Evolutionary conservation across 1,284 basidiomycete species (phyloP), one percentile per base, ranked within the genome.

Genomic region (Cryptococcus sp.): DNA sequence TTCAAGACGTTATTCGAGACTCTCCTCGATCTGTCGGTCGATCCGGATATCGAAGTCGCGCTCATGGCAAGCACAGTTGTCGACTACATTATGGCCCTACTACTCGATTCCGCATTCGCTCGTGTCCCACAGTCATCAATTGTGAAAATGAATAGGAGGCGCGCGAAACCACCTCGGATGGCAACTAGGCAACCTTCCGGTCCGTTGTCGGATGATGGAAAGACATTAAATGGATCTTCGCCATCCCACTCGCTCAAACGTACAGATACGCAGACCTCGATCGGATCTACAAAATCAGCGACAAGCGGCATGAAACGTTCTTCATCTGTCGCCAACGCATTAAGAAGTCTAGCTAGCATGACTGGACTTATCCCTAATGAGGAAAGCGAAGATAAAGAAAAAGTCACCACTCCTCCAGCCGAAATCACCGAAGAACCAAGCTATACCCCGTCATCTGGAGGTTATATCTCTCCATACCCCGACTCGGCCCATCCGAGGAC

Each of bases 1-100:
- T 91, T 93, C 78, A 91, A 90, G 79, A 91, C 91, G 23, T 88
- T 98, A 61, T 96, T 91, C 66, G 86, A 87, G 31, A 83, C 88
- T 2, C 80, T 98, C 10, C 79, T 98, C 50, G 93, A 98, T 73
- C 80, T 98, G 10, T 91, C 91, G 1, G 86, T 87, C 10, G 96
- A 98, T 67, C 88, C 93, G 0, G 91, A 94, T 67, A 84, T 87
- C 45, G 93, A 98, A 69, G 91, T 98, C 3, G 87, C 91, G 0
- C 85, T 87, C 7, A 83, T 90, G 66, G 92, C 93, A 0, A 86
- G 88, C 66, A 94, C 90, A 0, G 85, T 97, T 19, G 82, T 93
- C 43, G 94, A 98, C 75, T 96, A 93, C 67, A 82, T 97, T 63
- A 84, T 89, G 73, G 91, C 91, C 0, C 80, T 93, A 11, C 81